These are phyloP conservation scores for Acrodontium crateriforme DNA, from an alignment of 2,329 filamentous ascomycete species.

Conservation along the genomic window DNA sequence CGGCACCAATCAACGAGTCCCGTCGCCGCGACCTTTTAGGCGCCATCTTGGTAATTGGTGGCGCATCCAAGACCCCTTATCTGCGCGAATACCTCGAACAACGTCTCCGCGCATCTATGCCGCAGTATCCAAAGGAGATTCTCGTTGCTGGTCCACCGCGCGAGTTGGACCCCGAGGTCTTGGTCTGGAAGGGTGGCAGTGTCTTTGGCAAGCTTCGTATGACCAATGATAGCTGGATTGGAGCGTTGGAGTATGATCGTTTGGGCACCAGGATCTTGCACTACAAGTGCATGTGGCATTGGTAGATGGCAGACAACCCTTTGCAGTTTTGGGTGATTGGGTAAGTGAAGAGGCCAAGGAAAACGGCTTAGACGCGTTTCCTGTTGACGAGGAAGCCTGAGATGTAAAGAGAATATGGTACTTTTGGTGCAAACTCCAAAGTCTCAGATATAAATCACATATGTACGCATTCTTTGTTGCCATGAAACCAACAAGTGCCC, in stretches of 20 bases:
- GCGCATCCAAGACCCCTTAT: conserved; percentile 65
- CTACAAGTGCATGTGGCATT: conserved; percentile 60
- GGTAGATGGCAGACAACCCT: conserved; percentile 23
- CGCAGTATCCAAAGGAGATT: conserved; percentile 51
- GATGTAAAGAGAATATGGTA: too few species aligned
- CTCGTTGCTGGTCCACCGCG: conserved; percentile 59
- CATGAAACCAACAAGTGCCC: too few species aligned
- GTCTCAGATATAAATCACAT: too few species aligned
- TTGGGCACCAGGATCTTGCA: conserved; percentile 69
- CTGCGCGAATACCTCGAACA: conserved; percentile 77
- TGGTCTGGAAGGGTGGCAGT: conserved; percentile 93
- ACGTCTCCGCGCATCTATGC: conserved; percentile 52
- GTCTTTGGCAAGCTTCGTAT: conserved; percentile 79
- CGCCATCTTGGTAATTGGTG: conserved; percentile 81
- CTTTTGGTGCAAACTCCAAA: too few species aligned
- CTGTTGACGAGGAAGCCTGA: too few species aligned
- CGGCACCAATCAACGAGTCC: conserved; percentile 64
- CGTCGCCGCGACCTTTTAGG: conserved; percentile 82
- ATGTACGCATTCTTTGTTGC: too few species aligned
- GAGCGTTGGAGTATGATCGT: conserved; percentile 73
- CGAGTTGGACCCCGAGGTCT: conserved; percentile 94
- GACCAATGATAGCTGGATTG: conserved; percentile 94
- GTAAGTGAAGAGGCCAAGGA: too few species aligned
- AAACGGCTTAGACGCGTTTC: too few species aligned
- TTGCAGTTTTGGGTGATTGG: conserved; percentile 6